Evolutionary conservation across 2,329 filamentous ascomycete species (phyloP).

Genomic region (Leptographium flavum): DNA sequence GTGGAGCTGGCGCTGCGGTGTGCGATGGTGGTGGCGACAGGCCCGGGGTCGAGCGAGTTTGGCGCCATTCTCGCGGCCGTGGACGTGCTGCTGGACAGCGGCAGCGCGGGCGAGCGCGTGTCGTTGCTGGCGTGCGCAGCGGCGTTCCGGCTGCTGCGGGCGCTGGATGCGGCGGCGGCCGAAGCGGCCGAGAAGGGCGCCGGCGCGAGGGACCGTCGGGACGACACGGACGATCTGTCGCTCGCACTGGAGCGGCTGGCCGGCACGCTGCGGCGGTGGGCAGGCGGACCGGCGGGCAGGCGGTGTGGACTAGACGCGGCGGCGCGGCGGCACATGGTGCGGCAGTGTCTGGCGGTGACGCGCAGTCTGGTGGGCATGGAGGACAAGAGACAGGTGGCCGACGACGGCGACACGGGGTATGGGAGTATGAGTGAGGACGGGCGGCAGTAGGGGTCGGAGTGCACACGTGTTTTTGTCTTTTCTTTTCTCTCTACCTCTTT

Average conservation of each 20-base stretch:
- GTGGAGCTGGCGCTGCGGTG: slow-evolving; percentile 42
- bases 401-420: slow-evolving; percentile 30
- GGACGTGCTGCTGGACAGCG: slow-evolving; percentile 30
- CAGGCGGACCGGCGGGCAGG: slow-evolving; percentile 36
- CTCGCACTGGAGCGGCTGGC: slow-evolving; percentile 40
- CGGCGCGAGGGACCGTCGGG: too few species aligned
- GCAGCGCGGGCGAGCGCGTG: slow-evolving; percentile 23
- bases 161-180: too few species aligned
- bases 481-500: not conserved
- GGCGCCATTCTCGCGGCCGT: slow-evolving; percentile 33
- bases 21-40: slow-evolving; percentile 40
- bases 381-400: slow-evolving; percentile 22
- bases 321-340: slow-evolving; percentile 38
- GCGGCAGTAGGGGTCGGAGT: not conserved
- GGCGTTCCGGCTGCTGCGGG: slow-evolving; percentile 42
- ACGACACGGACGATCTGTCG: too few species aligned
- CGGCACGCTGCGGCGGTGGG: slow-evolving; percentile 45
- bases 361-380: slow-evolving; percentile 46
- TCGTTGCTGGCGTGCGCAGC: slow-evolving; percentile 46
- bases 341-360: slow-evolving; percentile 39
- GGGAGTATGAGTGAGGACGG: slow-evolving; percentile 38
- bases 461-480: not conserved
- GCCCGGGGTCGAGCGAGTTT: slow-evolving; percentile 15
- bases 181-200: too few species aligned
- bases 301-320: slow-evolving; percentile 35